Base-by-base conservation (phyloP, 139 green algal species). In the Yamagishiella unicocca region DNA sequence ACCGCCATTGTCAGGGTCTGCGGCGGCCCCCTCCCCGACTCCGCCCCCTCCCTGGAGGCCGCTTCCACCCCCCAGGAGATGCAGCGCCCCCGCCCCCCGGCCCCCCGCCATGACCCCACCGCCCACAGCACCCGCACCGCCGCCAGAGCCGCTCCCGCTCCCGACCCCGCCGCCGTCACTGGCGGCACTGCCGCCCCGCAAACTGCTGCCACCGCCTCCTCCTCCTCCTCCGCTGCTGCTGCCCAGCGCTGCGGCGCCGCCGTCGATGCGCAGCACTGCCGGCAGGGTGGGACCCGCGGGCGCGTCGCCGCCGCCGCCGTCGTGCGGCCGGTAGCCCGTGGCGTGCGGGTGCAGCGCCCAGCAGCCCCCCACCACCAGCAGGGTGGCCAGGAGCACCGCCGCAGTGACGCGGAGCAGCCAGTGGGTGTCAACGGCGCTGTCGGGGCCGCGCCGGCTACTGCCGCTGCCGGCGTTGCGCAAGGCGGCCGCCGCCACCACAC, bases 331-430 rank as follows among this genome's bases (percentile, higher is more conserved):
- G 29, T 38, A 83, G 53, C 76, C 50, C n/a, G 53, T 50, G 21
- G 76, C 35, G 33, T 71, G 37, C 0, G 76, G 76, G 76, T 83
- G 53, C 37, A 70, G 22, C 76, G 54, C 25, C 53, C 76, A 71
- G 53, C 29, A 71, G 10, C 25, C 67, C 1, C 8, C 50, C 35
- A 45, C 17, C 1, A 83, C 2, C 53, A 83, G 54, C 12, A 37
- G 27, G 33, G 53, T 64, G 33, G 35, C 53, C 76, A 83, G 53
- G 53, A 71, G 35, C 53, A 53, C 53, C 8, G 76, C 76, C 46
- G 53, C 17, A 45, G 66, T 25, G 33, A 83, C n/a, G 7, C 76
- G 76, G n/a, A 83, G 33, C 53, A 83, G 38, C 53, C 53, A 66
- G 19, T 46, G n/a, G 38, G 37, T 46, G 43, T 58, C 45, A n/a